Conservation (phyloP, 2,329 filamentous ascomycete species). For the Aspergillus sp. region DNA sequence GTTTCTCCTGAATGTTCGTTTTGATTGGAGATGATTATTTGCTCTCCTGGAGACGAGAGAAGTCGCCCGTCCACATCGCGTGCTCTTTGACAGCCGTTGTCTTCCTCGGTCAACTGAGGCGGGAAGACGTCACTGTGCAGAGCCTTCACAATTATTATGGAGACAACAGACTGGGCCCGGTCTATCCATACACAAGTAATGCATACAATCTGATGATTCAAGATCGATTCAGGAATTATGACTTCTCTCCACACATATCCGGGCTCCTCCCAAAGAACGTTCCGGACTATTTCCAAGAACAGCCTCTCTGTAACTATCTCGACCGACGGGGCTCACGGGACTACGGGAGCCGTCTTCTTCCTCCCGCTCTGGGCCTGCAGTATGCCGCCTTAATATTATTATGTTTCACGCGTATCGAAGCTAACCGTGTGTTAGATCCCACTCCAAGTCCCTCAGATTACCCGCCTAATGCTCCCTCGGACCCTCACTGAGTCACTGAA, state of each 20-base stretch:
- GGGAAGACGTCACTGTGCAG: slow-evolving; percentile 17
- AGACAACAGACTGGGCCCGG: neutral
- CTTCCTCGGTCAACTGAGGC: slow-evolving; percentile 3
- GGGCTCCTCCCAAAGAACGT: slow-evolving; percentile 7
- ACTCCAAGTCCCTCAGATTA: neutral
- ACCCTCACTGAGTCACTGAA: neutral
- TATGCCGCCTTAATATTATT: neutral
- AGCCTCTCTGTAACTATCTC: too few species aligned
- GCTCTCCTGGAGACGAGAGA: neutral
- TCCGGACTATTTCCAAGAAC: neutral
- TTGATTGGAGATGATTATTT: too few species aligned
- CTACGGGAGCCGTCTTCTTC: too few species aligned
- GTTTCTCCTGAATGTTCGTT: too few species aligned
- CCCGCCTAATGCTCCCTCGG: neutral
- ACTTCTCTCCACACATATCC: slow-evolving; percentile 10
- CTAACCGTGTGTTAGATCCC: neutral
- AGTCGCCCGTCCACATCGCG: neutral
- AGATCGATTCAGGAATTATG: neutral
- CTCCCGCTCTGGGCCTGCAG: too few species aligned
- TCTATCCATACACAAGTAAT: neutral
- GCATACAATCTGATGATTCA: slow-evolving; percentile 2
- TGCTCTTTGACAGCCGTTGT: neutral
- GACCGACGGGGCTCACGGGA: too few species aligned
- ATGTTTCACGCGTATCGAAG: neutral
- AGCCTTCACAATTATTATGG: slow-evolving; percentile 4